phyloP scores from a whole-genome alignment of 805 yeast genomes.

The Schizosaccharomyces cryophilus region DNA sequence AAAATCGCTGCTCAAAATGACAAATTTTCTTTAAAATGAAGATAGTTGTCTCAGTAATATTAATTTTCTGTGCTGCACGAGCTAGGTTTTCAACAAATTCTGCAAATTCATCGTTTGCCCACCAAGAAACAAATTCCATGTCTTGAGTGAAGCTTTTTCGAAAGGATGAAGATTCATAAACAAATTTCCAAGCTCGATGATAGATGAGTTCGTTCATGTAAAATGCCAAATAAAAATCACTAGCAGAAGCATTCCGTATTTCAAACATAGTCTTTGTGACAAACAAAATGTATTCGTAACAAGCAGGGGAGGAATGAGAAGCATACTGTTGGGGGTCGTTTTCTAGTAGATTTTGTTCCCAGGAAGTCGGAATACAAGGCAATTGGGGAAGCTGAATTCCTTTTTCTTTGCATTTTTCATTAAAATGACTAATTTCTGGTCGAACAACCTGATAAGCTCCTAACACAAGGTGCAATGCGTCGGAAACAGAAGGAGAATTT shows the following conservation, averaged over 20 bases:
- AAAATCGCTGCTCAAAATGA: not conserved
- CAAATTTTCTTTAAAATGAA: not conserved
- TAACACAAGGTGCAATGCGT: not conserved
- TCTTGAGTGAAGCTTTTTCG: not conserved
- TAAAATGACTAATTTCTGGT: not conserved
- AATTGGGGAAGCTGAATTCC: not conserved
- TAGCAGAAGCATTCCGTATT: not conserved
- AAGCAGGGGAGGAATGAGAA: not conserved
- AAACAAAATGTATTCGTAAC: not conserved
- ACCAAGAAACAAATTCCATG: not conserved
- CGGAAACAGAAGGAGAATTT: not conserved
- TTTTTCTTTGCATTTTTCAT: not conserved
- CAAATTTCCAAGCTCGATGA: not conserved
- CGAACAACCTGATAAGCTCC: not conserved
- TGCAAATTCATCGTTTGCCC: not conserved
- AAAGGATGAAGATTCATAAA: not conserved
- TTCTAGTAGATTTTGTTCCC: not conserved
- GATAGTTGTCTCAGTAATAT: not conserved
- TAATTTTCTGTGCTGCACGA: not conserved
- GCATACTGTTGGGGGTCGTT: not conserved
- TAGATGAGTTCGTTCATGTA: not conserved
- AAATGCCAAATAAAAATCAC: not conserved
- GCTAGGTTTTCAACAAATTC: not conserved
- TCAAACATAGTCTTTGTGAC: not conserved
- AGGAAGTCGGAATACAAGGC: not conserved